Base-by-base conservation (phyloP, 2,329 filamentous ascomycete species). In the Chaetothyriales sp. region DNA sequence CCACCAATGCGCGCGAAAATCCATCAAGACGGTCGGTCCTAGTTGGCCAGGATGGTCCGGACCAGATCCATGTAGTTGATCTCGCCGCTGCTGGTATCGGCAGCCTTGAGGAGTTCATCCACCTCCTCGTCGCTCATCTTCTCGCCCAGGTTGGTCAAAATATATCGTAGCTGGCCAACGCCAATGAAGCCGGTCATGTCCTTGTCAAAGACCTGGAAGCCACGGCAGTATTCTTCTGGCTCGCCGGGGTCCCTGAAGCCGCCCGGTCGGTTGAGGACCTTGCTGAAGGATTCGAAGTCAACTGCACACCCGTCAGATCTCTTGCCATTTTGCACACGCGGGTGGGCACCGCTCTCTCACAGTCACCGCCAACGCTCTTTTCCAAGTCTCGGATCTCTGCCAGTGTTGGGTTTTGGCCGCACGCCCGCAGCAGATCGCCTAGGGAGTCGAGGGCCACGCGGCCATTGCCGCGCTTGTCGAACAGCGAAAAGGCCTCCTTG, bases 111-210 rank as follows among this genome's bases (percentile, higher is more conserved):
- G 65, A 98, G 78, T 77, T 98, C 92, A 68, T 96, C 90, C 47
- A 98, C 92, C 76, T 98, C 92, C 57, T 96, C 92, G 63, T 98
- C 90, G 55, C 84, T 86, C 88, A 98, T 95, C 78, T 96, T 96
- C 82, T 98, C 92, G 63, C 92, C 92, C 62, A 98, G 73, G 68
- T 96, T 96, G 51, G 92, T 98, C 64, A 98, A 73, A 67, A 98
- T 79, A 73, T 98, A 98, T 72, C 94, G 86, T 69, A 98, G 79
- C 73, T 98, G 92, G 52, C 92, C 92, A 58, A 96, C 90, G 51
- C 90, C 92, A 66, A 98, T 96, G 70, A 89, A 95, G 49, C 92
- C 92, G 54, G 88, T 95, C 80, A 95, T 84, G 68, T 98, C 92
- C 73, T 98, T 98, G 73, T 98, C 92, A 63, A 98, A 98, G 49